Conservation (phyloP, 2,329 filamentous ascomycete genomes). For the Pezicula rhizophila region DNA sequence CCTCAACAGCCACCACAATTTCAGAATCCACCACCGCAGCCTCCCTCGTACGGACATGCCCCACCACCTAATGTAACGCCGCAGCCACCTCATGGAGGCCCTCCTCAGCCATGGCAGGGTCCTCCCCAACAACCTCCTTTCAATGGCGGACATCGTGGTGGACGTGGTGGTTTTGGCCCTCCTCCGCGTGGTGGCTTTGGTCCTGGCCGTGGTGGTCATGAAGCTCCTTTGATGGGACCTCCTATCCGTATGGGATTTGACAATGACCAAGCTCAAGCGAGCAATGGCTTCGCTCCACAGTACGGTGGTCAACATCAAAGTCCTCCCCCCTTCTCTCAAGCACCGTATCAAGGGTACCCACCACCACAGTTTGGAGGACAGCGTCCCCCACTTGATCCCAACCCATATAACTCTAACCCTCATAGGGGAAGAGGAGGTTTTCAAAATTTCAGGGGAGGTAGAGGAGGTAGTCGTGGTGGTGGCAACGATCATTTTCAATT, state of each 20-base stretch:
- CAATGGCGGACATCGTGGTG: constrained; percentile 24
- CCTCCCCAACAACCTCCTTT: constrained; percentile 32
- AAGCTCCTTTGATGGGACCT: constrained; percentile 44
- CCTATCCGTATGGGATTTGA: constrained; percentile 51
- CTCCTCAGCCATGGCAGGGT: constrained; percentile 37
- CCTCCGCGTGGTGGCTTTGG: constrained; percentile 27
- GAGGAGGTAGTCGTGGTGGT: constrained; percentile 31
- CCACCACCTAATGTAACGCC: constrained; percentile 26
- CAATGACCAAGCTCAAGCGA: constrained; percentile 39
- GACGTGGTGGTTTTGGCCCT: constrained; percentile 14
- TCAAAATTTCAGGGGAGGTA: constrained; percentile 24
- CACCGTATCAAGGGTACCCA: constrained; percentile 32
- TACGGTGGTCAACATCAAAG: constrained; percentile 27
- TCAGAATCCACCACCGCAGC: constrained; percentile 19
- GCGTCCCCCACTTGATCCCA: constrained; percentile 27
- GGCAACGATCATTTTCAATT: constrained; percentile 34
- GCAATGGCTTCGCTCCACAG: constrained; percentile 35
- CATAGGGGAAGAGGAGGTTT: constrained; percentile 34
- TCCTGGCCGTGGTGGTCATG: constrained; percentile 36
- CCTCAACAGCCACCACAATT: constrained; percentile 26
- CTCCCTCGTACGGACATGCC: constrained; percentile 28
- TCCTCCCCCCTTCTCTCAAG: constrained; percentile 25
- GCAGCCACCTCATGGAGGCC: constrained; percentile 27
- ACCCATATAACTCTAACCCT: constrained; percentile 30
- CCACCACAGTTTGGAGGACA: constrained; percentile 29